These are phyloP conservation scores for Candida gigantensis DNA, from an alignment of 1,139 yeast genomes.

Conservation along the genomic window DNA sequence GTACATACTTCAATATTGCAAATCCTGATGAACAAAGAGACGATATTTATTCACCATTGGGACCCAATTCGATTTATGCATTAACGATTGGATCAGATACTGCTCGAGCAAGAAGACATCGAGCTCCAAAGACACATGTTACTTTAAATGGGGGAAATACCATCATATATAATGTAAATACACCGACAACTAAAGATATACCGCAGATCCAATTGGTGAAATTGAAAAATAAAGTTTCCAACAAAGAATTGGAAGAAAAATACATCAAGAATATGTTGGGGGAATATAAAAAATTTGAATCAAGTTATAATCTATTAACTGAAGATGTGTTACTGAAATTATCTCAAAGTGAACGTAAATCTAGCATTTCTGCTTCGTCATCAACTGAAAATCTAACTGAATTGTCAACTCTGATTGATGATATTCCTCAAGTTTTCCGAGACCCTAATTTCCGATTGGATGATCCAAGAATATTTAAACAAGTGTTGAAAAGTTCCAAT, in stretches of 20 bases:
- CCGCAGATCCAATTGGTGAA: slow-evolving; percentile 78
- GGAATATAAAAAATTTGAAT: slow-evolving; percentile 59
- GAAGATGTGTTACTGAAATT: slow-evolving; percentile 50
- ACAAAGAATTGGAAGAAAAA: slow-evolving; percentile 43
- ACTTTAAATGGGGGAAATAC: slow-evolving; percentile 45
- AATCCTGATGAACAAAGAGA: slow-evolving; percentile 21
- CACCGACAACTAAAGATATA: slow-evolving; percentile 81
- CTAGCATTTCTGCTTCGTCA: slow-evolving; percentile 17
- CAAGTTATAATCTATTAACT: slow-evolving; percentile 49
- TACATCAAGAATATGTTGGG: slow-evolving; percentile 46
- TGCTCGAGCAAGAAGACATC: slow-evolving; percentile 36
- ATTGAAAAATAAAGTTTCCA: slow-evolving; percentile 49
- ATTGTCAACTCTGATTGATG: slow-evolving; percentile 19
- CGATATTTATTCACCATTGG: slow-evolving; percentile 57
- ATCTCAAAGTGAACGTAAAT: slow-evolving; percentile 14
- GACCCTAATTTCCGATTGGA: slow-evolving; percentile 74
- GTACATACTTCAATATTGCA: slow-evolving; percentile 30
- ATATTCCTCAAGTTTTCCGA: slow-evolving; percentile 70
- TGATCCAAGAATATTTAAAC: slow-evolving; percentile 80
- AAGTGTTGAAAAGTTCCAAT: slow-evolving; percentile 61
- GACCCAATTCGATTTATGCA: slow-evolving; percentile 78
- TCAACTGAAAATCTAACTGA: slow-evolving; percentile 16
- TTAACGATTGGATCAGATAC: slow-evolving; percentile 62
- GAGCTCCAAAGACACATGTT: slow-evolving; percentile 35
- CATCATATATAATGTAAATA: slow-evolving; percentile 47